Conservation (phyloP, 1,284 basidiomycete species). For the Wallemia ichthyophaga region DNA sequence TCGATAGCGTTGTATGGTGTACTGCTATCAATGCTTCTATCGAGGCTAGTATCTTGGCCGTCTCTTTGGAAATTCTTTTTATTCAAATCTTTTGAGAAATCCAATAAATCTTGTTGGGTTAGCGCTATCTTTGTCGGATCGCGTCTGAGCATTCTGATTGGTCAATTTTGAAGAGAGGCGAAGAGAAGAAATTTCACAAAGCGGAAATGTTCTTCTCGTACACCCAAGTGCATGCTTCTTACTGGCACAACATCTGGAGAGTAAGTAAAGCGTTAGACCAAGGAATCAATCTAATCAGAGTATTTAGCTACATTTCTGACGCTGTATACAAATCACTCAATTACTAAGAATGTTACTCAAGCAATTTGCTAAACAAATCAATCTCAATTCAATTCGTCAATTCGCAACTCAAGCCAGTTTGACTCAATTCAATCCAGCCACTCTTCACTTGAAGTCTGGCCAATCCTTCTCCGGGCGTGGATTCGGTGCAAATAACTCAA, state of each 20-base stretch:
- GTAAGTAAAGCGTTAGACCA: background rate
- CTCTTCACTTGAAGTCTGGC: constrained; percentile 74
- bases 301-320: background rate
- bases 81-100: background rate
- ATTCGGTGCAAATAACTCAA: constrained; percentile 64
- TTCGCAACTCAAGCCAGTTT: background rate
- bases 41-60: background rate
- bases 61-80: background rate
- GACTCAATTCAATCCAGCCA: constrained; percentile 26
- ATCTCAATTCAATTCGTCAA: background rate
- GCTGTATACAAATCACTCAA: constrained; percentile 1
- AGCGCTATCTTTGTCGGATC: background rate
- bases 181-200: background rate
- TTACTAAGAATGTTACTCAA: background rate
- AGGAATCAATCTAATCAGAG: background rate
- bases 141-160: background rate
- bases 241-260: background rate
- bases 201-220: background rate
- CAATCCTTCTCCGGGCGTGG: constrained; percentile 65
- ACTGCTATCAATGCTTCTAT: background rate
- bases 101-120: background rate
- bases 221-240: background rate
- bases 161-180: background rate
- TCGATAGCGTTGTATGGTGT: background rate
- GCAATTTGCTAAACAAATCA: background rate